Evolutionary conservation across 306 rosid genomes (phyloP), one percentile per base, ranked within the genome.

Genomic region (Fragaria iinumae): DNA sequence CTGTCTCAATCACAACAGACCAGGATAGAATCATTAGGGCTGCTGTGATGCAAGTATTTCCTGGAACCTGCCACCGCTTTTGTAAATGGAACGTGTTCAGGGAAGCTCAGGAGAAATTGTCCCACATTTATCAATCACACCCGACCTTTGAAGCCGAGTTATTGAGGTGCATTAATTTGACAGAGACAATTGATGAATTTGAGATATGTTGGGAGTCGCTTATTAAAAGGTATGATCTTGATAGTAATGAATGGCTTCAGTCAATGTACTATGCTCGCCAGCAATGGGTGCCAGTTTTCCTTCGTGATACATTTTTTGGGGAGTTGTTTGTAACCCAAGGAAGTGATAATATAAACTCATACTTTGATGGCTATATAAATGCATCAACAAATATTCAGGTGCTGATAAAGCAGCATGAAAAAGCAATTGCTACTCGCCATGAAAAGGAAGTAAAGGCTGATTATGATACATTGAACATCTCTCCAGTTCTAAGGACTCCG

Each of bases 381-480:
- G 83, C 83, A 44, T 80, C 83, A 21, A 80, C 83, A 25, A 80
- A 68, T 56, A 55, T 55, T 29, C 83, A 80, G 63, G 70, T 68
- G 29, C 83, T 80, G 29, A 67, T 80, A 67, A 80, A 73, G 76
- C 84, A 81, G 53, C 63, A 62, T 50, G 80, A 81, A 52, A 81
- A 76, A 52, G 84, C 80, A 27, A 60, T 69, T 11, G 63, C 76
- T 56, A 47, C 52, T 69, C 73, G 76, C 52, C 49, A 75, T 62
- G 80, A 81, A 43, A 76, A 62, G 72, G 87, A 83, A 76, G 83
- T 79, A 20, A 79, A 80, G 79, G 79, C 87, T 4, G 87, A 83
- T 62, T 80, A 79, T 43, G 81, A 76, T 59, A 76, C 84, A 34
- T 66, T 83, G 68, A 79, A 72, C 71, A 62, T 39, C 48, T 64